phyloP scores from a whole-genome alignment of 1,284 basidiomycete genomes.

The Rhodotorula sp. region DNA sequence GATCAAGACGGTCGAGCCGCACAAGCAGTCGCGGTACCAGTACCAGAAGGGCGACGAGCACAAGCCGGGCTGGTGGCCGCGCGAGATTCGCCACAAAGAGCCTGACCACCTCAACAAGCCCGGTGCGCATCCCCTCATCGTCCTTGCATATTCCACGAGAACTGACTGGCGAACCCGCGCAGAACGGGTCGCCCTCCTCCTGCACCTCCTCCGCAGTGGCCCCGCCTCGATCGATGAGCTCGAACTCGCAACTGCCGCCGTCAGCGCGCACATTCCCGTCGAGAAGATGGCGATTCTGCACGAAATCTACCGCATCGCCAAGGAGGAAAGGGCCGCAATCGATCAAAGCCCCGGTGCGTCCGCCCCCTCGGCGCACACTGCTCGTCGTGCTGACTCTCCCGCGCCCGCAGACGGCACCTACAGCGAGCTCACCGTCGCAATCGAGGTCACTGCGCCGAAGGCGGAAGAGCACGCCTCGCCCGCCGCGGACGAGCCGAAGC shows the following conservation, averaged over 20 bases:
- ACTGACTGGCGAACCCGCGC: constrained; percentile 5
- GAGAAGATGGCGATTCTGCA: constrained; percentile 55
- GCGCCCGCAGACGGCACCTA: background rate
- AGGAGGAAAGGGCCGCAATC: constrained; percentile 48
- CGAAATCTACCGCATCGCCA: constrained; percentile 58
- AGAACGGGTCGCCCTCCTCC: constrained; percentile 56
- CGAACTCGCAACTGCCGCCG: constrained; percentile 57
- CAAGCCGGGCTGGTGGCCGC: constrained; percentile 60
- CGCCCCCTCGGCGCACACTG: no score
- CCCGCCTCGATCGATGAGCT: constrained; percentile 53
- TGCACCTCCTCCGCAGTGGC: constrained; percentile 54
- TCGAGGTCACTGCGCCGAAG: background rate
- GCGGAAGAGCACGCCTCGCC: background rate
- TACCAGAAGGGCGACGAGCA: constrained; percentile 59
- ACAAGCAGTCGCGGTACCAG: constrained; percentile 58
- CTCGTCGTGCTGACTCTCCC: background rate
- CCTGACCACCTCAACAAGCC: constrained; percentile 58
- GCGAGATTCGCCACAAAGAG: constrained; percentile 56
- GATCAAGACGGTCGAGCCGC: constrained; percentile 60
- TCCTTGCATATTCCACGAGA: background rate
- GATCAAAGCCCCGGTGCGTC: constrained; percentile 8
- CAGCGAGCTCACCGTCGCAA: constrained; percentile 6
- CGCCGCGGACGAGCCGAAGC: background rate
- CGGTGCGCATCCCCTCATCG: constrained; percentile 47
- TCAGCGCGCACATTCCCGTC: constrained; percentile 54